A percentile compares a stretch with the other conserved stretches of the same genome.
Conservation (phyloP, 176 grass and related monocot species). For the Tillandsia leiboldiana region DNA sequence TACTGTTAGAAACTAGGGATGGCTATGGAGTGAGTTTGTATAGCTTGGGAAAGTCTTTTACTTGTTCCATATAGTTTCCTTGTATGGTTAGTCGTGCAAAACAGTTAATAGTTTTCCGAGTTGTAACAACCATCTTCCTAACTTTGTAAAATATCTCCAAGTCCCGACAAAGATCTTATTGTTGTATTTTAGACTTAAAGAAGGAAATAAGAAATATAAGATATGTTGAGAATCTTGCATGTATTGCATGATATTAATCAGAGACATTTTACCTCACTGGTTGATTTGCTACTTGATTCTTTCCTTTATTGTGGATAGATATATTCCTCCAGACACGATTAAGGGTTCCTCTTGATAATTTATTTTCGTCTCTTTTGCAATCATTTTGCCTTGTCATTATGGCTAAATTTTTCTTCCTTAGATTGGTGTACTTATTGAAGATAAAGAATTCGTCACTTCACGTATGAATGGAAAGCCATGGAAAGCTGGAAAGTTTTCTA, state of each 20-base stretch:
- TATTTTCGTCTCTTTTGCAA: background rate
- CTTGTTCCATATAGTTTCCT: too few relatives aligned
- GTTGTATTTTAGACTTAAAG: background rate
- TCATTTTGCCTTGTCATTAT: background rate
- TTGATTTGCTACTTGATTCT: background rate
- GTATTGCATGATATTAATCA: background rate
- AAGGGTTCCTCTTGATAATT: background rate
- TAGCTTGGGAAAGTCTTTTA: too few relatives aligned
- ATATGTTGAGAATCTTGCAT: background rate
- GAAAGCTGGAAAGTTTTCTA: conserved; percentile 90
- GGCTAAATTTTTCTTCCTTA: conserved; percentile 15
- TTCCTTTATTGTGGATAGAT: background rate
- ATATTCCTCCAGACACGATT: background rate
- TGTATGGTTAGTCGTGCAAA: too few relatives aligned
- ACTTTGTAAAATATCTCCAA: background rate
- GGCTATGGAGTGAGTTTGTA: too few relatives aligned
- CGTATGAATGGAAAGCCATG: conserved; percentile 94
- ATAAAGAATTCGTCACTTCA: conserved; percentile 89
- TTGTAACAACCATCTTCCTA: background rate
- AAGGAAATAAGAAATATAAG: background rate
- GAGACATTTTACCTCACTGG: too few relatives aligned
- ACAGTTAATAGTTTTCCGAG: background rate
- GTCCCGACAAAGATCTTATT: background rate
- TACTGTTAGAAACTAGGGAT: too few relatives aligned
- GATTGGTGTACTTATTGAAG: conserved; percentile 96